Evolutionary conservation across 1,284 basidiomycete genomes (phyloP).

Genomic region (Schizophyllum amplum): DNA sequence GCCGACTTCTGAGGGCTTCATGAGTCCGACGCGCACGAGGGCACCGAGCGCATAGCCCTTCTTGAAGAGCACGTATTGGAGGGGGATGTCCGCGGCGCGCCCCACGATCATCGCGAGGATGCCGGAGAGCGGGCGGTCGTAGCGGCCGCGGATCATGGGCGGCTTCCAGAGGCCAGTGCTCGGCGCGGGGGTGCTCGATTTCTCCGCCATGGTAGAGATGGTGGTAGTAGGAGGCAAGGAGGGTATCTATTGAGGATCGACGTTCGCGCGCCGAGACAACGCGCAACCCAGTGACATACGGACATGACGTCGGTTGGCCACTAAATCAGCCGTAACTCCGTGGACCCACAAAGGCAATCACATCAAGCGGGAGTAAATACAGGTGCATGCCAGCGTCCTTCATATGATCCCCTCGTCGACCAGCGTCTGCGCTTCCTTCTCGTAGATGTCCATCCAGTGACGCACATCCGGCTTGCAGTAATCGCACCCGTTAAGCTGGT

Average conservation of each 20-base stretch:
- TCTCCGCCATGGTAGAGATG: too few relatives aligned
- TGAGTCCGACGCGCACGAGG: conserved; percentile 8
- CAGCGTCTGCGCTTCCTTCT: background rate
- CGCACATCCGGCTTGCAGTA: background rate
- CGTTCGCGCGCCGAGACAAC: too few relatives aligned
- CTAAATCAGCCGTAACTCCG: too few relatives aligned
- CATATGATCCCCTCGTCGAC: background rate
- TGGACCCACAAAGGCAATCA: too few relatives aligned
- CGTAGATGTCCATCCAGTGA: background rate
- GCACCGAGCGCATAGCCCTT: conserved; percentile 11
- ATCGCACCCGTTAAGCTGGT: background rate
- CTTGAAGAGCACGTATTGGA: conserved; percentile 11
- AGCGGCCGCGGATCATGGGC: background rate
- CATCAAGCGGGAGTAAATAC: too few relatives aligned
- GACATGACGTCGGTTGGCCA: too few relatives aligned
- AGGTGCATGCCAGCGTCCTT: too few relatives aligned
- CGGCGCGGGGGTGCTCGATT: too few relatives aligned
- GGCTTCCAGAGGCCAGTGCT: background rate
- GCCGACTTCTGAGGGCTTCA: conserved; percentile 3
- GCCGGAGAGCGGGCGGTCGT: background rate
- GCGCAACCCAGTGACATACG: too few relatives aligned
- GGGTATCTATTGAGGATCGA: too few relatives aligned
- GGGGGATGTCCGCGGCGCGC: background rate
- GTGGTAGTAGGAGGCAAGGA: too few relatives aligned
- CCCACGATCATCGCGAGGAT: background rate